Conservation (phyloP, 371 early-diverging fungal species). For the Mucor ambiguus region DNA sequence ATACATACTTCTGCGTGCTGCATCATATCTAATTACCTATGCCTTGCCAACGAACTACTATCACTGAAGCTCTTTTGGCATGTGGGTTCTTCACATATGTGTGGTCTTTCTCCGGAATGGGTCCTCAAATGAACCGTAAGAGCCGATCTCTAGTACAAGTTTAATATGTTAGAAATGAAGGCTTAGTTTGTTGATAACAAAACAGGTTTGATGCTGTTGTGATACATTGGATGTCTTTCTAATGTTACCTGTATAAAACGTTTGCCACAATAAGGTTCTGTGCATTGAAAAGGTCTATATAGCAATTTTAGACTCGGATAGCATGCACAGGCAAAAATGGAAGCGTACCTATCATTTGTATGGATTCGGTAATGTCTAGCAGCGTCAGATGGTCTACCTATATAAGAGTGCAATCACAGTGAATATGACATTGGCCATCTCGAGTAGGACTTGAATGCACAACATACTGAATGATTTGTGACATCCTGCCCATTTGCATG, state of each 20-base stretch:
- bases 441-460: not conserved
- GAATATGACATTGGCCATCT: not conserved
- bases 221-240: not conserved
- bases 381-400: constrained; percentile 70
- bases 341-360: constrained; percentile 60
- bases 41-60: constrained; percentile 57
- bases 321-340: not conserved
- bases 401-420: not conserved
- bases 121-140: constrained; percentile 78
- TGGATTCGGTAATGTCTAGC: constrained; percentile 79
- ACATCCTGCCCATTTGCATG: constrained; percentile 17
- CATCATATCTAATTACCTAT: constrained; percentile 31
- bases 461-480: constrained; percentile 18
- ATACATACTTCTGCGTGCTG: not conserved
- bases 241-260: constrained; percentile 67
- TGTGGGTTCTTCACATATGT: constrained; percentile 65
- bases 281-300: constrained; percentile 66
- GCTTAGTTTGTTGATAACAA: constrained; percentile 9
- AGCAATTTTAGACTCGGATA: not conserved
- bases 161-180: constrained; percentile 6
- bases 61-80: constrained; percentile 68
- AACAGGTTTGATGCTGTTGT: constrained; percentile 10
- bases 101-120: constrained; percentile 81
- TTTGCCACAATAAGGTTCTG: constrained; percentile 68
- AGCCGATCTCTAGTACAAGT: constrained; percentile 60